These are phyloP conservation scores for Arachis stenosperma DNA, from an alignment of 306 rosid genomes.

Conservation along the genomic window DNA sequence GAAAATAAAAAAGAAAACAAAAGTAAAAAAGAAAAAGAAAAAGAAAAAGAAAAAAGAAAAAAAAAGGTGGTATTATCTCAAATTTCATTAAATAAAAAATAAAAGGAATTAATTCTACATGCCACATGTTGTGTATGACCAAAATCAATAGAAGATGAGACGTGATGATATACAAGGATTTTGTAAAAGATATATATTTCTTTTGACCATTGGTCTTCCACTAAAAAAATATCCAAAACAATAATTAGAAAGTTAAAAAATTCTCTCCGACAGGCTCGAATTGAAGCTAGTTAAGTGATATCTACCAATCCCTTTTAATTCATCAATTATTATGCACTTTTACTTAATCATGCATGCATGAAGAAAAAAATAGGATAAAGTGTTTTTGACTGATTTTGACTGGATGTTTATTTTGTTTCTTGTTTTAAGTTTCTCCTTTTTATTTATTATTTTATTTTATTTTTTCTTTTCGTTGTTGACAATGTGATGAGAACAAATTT, in stretches of 20 bases:
- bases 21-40: no score
- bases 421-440: background rate
- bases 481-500: background rate
- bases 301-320: slow-evolving; percentile 21
- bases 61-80: slow-evolving; percentile 30
- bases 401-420: background rate
- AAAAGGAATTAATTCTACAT: background rate
- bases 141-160: slow-evolving; percentile 15
- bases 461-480: background rate
- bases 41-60: no score
- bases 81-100: background rate
- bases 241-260: background rate
- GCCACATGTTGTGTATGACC: slow-evolving; percentile 4
- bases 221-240: slow-evolving; percentile 21
- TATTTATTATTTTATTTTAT: no score
- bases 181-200: slow-evolving; percentile 7
- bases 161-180: slow-evolving; percentile 15
- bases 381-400: slow-evolving; percentile 30
- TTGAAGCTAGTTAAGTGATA: slow-evolving; percentile 23
- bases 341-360: slow-evolving; percentile 24
- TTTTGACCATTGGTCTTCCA: slow-evolving; percentile 46
- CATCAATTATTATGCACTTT: slow-evolving; percentile 19
- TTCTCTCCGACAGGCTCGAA: slow-evolving; percentile 8
- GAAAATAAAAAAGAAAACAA: background rate
- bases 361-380: background rate